Conservation (phyloP, 441 rosid species). For the Gossypium davidsonii region DNA sequence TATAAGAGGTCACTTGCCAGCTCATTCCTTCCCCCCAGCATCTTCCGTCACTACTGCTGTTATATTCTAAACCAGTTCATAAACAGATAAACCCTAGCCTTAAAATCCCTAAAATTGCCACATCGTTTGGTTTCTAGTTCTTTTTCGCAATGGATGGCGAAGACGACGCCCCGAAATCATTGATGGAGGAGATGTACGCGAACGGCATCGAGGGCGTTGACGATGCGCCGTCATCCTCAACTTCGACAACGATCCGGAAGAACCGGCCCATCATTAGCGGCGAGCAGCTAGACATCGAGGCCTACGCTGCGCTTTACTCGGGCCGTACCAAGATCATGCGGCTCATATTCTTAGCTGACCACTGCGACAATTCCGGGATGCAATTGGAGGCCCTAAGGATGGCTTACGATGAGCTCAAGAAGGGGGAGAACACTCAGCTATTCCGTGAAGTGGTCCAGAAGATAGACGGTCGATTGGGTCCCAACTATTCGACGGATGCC, state of each 20-base stretch:
- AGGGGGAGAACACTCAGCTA: constrained; percentile 81
- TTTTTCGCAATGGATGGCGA: constrained; percentile 61
- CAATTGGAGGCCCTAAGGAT: constrained; percentile 74
- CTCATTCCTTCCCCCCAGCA: not conserved
- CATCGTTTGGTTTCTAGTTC: not conserved
- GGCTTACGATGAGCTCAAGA: constrained; percentile 91
- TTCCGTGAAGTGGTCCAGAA: constrained; percentile 70
- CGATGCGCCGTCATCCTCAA: constrained; percentile 7
- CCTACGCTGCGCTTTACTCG: constrained; percentile 72
- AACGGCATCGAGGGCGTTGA: constrained; percentile 50
- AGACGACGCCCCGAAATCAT: constrained; percentile 40
- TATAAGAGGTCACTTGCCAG: constrained; percentile 6
- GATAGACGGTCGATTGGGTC: constrained; percentile 66
- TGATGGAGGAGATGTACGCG: constrained; percentile 58
- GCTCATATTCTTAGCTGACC: constrained; percentile 67
- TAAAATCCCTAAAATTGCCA: constrained; percentile 12
- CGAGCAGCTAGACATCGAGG: constrained; percentile 85
- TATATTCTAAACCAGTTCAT: not conserved
- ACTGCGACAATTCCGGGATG: constrained; percentile 53
- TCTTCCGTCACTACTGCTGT: not conserved
- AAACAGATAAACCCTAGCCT: constrained; percentile 20
- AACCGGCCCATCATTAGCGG: constrained; percentile 63
- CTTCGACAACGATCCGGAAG: constrained; percentile 21
- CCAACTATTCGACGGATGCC: constrained; percentile 45
- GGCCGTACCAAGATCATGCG: constrained; percentile 79